Conservation (phyloP, 805 yeast species). For the Candida nitratophila region DNA sequence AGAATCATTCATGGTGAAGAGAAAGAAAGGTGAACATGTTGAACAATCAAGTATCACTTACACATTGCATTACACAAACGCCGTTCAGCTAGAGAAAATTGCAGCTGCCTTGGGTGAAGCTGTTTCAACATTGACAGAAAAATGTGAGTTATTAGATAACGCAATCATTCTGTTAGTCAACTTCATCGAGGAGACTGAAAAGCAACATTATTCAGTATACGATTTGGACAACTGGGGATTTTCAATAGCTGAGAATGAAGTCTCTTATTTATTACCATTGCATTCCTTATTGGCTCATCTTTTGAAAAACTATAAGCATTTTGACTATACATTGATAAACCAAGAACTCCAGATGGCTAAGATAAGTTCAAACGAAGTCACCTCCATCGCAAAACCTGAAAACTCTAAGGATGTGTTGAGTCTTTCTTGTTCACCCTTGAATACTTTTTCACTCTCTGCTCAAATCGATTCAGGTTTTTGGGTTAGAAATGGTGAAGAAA, state of each 20-base stretch:
- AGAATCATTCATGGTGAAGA: slow-evolving; percentile 45
- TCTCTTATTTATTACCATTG: slow-evolving; percentile 53
- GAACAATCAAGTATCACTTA: slow-evolving; percentile 47
- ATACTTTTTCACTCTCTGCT: slow-evolving; percentile 52
- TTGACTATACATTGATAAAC: slow-evolving; percentile 3
- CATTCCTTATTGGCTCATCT: slow-evolving; percentile 47
- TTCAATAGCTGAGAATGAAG: slow-evolving; percentile 30
- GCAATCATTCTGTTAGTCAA: slow-evolving; percentile 23
- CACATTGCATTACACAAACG: slow-evolving; percentile 38
- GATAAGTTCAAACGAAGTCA: neutral
- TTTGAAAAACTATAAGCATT: slow-evolving; percentile 27
- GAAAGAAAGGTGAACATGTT: slow-evolving; percentile 67
- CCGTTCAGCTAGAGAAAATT: slow-evolving; percentile 16
- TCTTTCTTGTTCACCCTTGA: slow-evolving; percentile 49
- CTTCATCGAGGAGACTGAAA: neutral
- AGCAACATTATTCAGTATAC: neutral
- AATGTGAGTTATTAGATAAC: slow-evolving; percentile 16
- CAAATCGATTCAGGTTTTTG: slow-evolving; percentile 63
- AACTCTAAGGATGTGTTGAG: neutral
- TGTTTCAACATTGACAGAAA: slow-evolving; percentile 12
- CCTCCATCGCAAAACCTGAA: neutral
- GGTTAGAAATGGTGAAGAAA: slow-evolving; percentile 61
- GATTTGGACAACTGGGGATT: neutral
- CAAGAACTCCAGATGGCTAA: neutral
- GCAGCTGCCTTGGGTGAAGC: slow-evolving; percentile 19